These are phyloP conservation scores for Huiozyma sinensis DNA, from an alignment of 805 yeast species.

Conservation along the genomic window DNA sequence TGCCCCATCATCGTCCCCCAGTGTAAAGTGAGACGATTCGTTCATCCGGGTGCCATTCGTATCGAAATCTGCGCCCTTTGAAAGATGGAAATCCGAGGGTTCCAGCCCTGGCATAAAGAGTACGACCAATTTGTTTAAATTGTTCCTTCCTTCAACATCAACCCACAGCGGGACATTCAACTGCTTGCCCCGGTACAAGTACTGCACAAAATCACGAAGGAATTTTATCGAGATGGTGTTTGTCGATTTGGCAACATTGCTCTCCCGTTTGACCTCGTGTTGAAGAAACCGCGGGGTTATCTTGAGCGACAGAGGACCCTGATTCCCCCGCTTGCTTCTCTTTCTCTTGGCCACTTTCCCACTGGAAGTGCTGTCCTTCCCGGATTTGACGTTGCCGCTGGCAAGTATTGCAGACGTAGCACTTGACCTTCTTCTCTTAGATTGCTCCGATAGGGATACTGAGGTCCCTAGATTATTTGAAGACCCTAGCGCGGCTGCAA, in stretches of 20 bases:
- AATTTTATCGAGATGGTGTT: conserved; percentile 30
- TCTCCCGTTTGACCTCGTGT: no score
- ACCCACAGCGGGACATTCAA: conserved; percentile 38
- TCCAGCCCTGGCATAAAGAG: conserved; percentile 58
- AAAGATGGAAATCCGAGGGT: conserved; percentile 30
- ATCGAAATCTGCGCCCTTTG: conserved; percentile 10
- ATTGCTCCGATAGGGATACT: neutral
- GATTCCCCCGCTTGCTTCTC: conserved; percentile 16
- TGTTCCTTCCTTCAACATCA: conserved; percentile 36
- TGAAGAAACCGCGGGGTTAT: no score
- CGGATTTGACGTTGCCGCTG: neutral
- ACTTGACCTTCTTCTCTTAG: conserved; percentile 23
- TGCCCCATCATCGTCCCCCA: neutral
- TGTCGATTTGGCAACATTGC: neutral
- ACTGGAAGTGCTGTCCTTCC: conserved; percentile 5
- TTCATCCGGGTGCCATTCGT: conserved; percentile 1
- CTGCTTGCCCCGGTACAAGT: conserved; percentile 32
- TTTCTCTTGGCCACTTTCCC: conserved; percentile 21
- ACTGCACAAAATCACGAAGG: conserved; percentile 37
- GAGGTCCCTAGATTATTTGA: neutral
- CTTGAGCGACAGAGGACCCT: conserved; percentile 1
- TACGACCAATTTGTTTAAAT: conserved; percentile 44
- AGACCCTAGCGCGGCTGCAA: conserved; percentile 5
- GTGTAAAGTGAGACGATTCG: neutral
- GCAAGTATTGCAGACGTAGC: conserved; percentile 6